Conservation (phyloP, 2,329 filamentous ascomycete species). For the Fusarium lyarnte region DNA sequence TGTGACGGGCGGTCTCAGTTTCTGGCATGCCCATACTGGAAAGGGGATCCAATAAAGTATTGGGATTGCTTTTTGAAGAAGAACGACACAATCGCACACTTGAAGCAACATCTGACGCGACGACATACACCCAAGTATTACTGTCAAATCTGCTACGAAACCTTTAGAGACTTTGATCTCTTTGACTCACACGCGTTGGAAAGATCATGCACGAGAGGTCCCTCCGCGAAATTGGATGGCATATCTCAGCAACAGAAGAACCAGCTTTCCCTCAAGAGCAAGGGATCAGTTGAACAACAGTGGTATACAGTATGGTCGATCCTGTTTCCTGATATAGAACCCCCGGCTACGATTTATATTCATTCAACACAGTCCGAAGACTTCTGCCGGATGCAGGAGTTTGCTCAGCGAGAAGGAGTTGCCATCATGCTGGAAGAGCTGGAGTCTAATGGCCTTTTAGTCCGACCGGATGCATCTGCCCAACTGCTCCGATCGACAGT, state of each 20-base stretch:
- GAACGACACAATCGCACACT: not conserved
- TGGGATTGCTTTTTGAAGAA: not conserved
- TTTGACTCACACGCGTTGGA: not conserved
- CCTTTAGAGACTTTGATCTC: fast-evolving
- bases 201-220: not conserved
- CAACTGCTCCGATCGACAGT: not conserved
- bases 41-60: fast-evolving
- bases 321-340: fast-evolving
- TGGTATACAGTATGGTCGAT: not conserved
- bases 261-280: fast-evolving
- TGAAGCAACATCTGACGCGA: not conserved
- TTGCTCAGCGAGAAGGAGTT: not conserved
- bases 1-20: fast-evolving
- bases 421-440: not conserved
- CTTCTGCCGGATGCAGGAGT: not conserved
- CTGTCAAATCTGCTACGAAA: not conserved
- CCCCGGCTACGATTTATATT: not conserved
- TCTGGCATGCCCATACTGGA: not conserved
- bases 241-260: not conserved
- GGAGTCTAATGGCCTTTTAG: not conserved
- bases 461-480: not conserved
- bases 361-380: not conserved
- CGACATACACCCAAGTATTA: not conserved
- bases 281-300: not conserved
- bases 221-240: fast-evolving